Conservation (phyloP, 129 eudicot genomes). For the Kitagawia praeruptora region DNA sequence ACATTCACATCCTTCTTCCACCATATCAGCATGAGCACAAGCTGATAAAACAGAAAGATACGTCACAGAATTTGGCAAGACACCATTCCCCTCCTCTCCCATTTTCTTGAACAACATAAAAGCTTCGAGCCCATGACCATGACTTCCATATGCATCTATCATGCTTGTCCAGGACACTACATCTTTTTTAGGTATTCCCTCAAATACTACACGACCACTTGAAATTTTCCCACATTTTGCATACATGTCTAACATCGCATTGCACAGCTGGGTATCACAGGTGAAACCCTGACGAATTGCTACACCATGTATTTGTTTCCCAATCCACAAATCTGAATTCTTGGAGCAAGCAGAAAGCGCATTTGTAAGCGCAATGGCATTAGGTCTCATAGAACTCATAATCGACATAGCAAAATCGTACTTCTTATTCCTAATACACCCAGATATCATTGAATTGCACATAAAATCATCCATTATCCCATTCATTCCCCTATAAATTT, state of each 20-base stretch:
- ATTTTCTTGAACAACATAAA: slow-evolving; percentile 22
- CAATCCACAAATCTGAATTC: slow-evolving; percentile 30
- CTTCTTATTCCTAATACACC: slow-evolving; percentile 24
- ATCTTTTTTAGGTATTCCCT: slow-evolving; percentile 16
- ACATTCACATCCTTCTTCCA: slow-evolving; percentile 26
- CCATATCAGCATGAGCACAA: slow-evolving; percentile 30
- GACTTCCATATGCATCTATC: slow-evolving; percentile 32
- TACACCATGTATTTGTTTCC: slow-evolving; percentile 30
- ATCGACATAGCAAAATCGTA: slow-evolving; percentile 22
- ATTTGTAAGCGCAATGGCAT: slow-evolving; percentile 23
- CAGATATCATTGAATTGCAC: slow-evolving; percentile 25
- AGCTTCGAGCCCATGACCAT: slow-evolving; percentile 30
- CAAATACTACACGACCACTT: slow-evolving; percentile 16
- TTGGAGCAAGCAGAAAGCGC: slow-evolving; percentile 33
- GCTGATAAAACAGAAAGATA: slow-evolving; percentile 27
- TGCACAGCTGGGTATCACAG: slow-evolving; percentile 24
- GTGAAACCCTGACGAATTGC: slow-evolving; percentile 19
- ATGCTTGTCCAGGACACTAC: slow-evolving; percentile 42
- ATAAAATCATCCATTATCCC: slow-evolving; percentile 27
- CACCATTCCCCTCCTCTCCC: slow-evolving; percentile 13
- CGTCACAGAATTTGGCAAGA: slow-evolving; percentile 26
- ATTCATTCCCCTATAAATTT: slow-evolving; percentile 7
- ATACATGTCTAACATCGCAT: slow-evolving; percentile 28
- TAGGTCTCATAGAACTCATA: slow-evolving; percentile 27
- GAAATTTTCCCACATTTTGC: slow-evolving; percentile 30